A percentile compares a stretch with the other conserved stretches of the same genome.
phyloP scores from a whole-genome alignment of 108 stramenopile genomes.

The Cylindrotheca closterium region DNA sequence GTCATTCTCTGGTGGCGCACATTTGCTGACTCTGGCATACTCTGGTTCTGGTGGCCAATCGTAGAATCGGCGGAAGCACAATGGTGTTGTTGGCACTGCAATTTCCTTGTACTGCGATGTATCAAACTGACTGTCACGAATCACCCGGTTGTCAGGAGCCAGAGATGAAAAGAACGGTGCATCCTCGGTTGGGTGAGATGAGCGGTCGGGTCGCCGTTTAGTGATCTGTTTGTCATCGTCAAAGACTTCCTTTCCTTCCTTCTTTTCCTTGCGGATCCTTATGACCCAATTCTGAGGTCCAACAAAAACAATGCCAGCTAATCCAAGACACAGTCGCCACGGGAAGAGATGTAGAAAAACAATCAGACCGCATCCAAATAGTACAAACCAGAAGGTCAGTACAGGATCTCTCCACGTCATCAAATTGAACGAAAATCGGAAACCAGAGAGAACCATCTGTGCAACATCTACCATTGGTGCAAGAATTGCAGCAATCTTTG shows the following conservation, averaged over 20 bases:
- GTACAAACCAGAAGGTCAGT: conserved; percentile 40
- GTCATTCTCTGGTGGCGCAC: conserved; percentile 5
- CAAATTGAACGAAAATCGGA: conserved; percentile 44
- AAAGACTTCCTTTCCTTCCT: not conserved
- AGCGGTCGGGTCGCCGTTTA: not conserved
- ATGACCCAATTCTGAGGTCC: conserved; percentile 41
- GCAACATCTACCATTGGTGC: conserved; percentile 19
- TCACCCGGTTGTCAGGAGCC: conserved; percentile 15
- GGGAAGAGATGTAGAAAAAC: conserved; percentile 48
- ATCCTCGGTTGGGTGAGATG: not conserved
- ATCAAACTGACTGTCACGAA: not conserved
- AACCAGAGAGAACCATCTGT: conserved; percentile 4
- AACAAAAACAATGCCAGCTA: conserved; percentile 33
- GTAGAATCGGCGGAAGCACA: conserved; percentile 44
- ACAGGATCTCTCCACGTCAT: conserved; percentile 61
- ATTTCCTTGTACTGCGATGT: conserved; percentile 28
- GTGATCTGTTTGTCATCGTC: not conserved
- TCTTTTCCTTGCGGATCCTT: conserved; percentile 5
- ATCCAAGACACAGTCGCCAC: conserved; percentile 44
- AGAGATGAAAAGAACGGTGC: conserved; percentile 3
- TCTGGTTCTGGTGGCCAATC: conserved; percentile 65
- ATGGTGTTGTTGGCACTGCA: conserved; percentile 48
- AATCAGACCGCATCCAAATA: conserved; percentile 25
- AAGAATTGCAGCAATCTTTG: conserved; percentile 18
- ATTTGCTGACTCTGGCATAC: conserved; percentile 11